Conservation (phyloP, 306 rosid genomes). For the Mimosa bimucronata region DNA sequence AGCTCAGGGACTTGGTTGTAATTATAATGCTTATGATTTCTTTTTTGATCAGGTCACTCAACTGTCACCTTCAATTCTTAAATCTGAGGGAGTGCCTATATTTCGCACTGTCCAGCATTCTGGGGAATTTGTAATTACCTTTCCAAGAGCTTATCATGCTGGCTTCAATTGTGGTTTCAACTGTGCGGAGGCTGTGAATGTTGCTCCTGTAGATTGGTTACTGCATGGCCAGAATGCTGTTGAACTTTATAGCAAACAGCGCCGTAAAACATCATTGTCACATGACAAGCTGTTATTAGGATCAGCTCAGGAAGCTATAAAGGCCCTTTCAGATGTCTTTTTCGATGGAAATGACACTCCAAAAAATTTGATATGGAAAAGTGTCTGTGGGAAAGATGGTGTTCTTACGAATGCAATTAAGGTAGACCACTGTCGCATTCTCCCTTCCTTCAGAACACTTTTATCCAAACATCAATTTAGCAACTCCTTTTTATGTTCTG, state of each 20-base stretch:
- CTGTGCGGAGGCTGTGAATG: slow-evolving; percentile 99
- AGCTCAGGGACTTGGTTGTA: neutral
- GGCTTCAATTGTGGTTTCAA: slow-evolving; percentile 98
- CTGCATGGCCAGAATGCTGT: slow-evolving; percentile 92
- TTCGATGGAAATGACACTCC: slow-evolving; percentile 52
- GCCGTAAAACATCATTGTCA: slow-evolving; percentile 88
- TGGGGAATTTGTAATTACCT: slow-evolving; percentile 90
- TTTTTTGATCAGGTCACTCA: slow-evolving; percentile 68
- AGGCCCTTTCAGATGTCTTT: slow-evolving; percentile 55
- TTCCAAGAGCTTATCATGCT: slow-evolving; percentile 94
- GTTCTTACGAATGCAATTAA: slow-evolving; percentile 70
- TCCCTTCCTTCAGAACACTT: slow-evolving; percentile 9
- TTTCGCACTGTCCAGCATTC: slow-evolving; percentile 60
- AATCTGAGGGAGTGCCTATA: slow-evolving; percentile 72
- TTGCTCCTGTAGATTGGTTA: slow-evolving; percentile 98
- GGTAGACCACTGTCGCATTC: slow-evolving; percentile 50
- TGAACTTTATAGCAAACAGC: slow-evolving; percentile 82
- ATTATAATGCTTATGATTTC: slow-evolving; percentile 17
- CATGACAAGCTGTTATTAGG: slow-evolving; percentile 90
- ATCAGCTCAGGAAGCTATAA: slow-evolving; percentile 72
- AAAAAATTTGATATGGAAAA: slow-evolving; percentile 57
- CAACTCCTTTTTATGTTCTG: slow-evolving; percentile 6
- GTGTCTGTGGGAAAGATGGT: slow-evolving; percentile 83
- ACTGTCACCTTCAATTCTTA: slow-evolving; percentile 74
- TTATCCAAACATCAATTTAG: slow-evolving; percentile 13